Evolutionary conservation across 2,329 filamentous ascomycete species (phyloP).

Genomic region (Apiospora marii): DNA sequence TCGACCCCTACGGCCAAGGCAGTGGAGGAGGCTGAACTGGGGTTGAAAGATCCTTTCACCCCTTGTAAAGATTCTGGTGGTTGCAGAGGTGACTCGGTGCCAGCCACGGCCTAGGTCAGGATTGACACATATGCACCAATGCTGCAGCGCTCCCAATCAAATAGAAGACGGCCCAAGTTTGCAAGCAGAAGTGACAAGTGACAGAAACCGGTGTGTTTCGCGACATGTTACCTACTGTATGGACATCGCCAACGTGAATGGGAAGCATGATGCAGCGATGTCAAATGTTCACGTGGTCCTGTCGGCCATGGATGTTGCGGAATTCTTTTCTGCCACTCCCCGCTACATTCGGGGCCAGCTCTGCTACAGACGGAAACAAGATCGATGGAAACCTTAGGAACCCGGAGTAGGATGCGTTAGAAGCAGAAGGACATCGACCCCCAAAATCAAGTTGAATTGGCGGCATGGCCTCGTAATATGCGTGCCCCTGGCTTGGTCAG

Average conservation of each 20-base stretch:
- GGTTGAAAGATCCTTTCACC: neutral
- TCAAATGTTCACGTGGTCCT: neutral
- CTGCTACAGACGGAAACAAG: neutral
- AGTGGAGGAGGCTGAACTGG: neutral
- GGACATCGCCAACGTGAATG: neutral
- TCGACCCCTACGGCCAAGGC: neutral
- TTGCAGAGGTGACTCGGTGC: neutral
- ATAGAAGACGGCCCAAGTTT: neutral
- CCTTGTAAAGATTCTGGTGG: neutral
- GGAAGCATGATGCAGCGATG: neutral
- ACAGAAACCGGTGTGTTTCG: neutral
- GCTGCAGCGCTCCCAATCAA: constrained; percentile 6
- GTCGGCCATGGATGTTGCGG: no score
- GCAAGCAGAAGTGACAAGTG: neutral
- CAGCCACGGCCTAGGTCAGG: neutral
- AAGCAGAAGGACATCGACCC: neutral
- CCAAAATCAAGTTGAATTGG: neutral
- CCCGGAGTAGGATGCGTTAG: no score
- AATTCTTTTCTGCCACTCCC: neutral
- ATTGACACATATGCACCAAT: constrained; percentile 3
- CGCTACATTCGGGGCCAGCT: neutral
- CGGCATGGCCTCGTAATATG: neutral
- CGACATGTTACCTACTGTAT: neutral
- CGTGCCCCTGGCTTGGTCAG: no score
- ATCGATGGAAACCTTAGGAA: no score